Evolutionary conservation across 768 basidiomycete species (phyloP), one percentile per base, ranked within the genome.

Genomic region (Pisolithus marmoratus): DNA sequence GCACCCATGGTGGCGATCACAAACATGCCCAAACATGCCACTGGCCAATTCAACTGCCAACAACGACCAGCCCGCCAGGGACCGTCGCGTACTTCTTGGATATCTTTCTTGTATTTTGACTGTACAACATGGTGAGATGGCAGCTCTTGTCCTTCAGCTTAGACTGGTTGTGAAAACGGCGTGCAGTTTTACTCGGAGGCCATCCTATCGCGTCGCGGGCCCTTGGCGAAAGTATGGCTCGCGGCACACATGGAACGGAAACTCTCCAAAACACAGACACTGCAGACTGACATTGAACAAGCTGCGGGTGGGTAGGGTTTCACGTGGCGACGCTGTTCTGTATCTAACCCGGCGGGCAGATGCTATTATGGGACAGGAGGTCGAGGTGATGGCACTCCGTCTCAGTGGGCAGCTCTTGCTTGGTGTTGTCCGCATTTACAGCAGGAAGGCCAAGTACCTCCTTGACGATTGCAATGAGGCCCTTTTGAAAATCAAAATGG

Each of bases 161-260:
- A 37, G 8, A 40, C 29, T 8, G 29, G 29, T 29, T 29, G 20
- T 22, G n/a, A 24, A 14, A 34, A 51, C n/a, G 22, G 0, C n/a
- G 26, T 36, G n/a, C 31, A 90, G 90, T 94, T 94, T 69, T 94
- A 91, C 66, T 93, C 92, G 46, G 93, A 96, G 66, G 85, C 91
- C 34, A 92, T 98, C 69, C 79, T 96, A 58, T 91, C 92, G 43
- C 87, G 93, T 60, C 86, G 92, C 51, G 94, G 95, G 41, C 91
- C 95, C 4, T 76, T 99, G 37, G 95, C 93, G 34, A 91, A 87
- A 74, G 93, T 99, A 76, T 99, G 96, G 96, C 86, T 99, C 49
- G 94, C 95, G 38, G 95, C 96, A 2, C 95, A 97, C 77, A 94
- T 95, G 85, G 94, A 97, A 71, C 84, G 92, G 63, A 97, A 97